These are phyloP conservation scores for Paecilomyces sp. DNA, from an alignment of 2,329 filamentous ascomycete species.

Conservation along the genomic window DNA sequence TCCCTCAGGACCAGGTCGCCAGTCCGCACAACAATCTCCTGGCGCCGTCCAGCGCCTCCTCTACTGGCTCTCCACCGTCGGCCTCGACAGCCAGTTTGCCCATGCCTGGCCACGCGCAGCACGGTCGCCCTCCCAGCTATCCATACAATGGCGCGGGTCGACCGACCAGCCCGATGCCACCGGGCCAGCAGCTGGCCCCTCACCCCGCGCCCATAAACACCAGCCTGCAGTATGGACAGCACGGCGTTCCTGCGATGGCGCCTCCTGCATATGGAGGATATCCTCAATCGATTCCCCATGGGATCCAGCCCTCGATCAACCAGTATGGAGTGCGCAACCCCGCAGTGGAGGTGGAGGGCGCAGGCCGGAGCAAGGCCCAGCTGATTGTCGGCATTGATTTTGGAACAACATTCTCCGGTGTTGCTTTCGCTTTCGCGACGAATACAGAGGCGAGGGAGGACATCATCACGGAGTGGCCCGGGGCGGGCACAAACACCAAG, in stretches of 20 bases:
- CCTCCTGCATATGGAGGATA: constrained; percentile 40
- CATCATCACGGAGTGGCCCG: constrained; percentile 98
- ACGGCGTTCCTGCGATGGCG: constrained; percentile 24
- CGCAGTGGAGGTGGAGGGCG: constrained; percentile 70
- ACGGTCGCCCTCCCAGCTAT: constrained; percentile 59
- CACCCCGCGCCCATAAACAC: constrained; percentile 49
- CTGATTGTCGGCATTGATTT: constrained; percentile 99
- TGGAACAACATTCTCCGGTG: constrained; percentile 96
- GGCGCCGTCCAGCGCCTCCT: constrained; percentile 27
- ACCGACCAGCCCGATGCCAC: constrained; percentile 47
- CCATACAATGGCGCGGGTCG: constrained; percentile 48
- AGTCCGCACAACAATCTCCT: constrained; percentile 22
- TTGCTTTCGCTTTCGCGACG: constrained; percentile 86
- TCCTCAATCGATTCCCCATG: constrained; percentile 25
- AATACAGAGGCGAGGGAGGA: constrained; percentile 98
- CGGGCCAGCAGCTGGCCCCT: constrained; percentile 32
- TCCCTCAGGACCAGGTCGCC: constrained; percentile 22
- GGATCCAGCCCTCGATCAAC: constrained; percentile 18
- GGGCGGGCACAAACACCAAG: constrained; percentile 94
- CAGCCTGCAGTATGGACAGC: constrained; percentile 43
- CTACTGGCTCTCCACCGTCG: constrained; percentile 29
- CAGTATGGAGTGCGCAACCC: constrained; percentile 22
- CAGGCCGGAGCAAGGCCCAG: constrained; percentile 86
- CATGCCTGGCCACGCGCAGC: constrained; percentile 49
- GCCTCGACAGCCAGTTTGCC: constrained; percentile 44